Evolutionary conservation across 1,139 yeast species (phyloP).

Genomic region (Candida glucosophila): DNA sequence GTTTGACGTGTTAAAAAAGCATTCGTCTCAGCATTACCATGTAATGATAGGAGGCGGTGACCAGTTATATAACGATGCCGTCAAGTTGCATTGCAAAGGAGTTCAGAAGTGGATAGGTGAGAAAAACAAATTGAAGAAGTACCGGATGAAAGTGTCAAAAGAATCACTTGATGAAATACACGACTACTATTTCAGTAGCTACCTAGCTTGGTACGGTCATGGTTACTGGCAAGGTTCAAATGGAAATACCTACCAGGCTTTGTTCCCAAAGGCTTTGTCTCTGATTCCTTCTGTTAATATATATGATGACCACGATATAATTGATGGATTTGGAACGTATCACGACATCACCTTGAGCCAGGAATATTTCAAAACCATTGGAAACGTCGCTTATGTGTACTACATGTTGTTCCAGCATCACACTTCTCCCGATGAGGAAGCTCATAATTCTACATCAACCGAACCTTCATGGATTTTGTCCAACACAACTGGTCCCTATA

Average conservation of each 20-base stretch:
- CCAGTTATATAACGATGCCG: slow-evolving; percentile 82
- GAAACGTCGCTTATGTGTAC: slow-evolving; percentile 71
- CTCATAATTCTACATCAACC: slow-evolving; percentile 13
- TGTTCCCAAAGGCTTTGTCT: slow-evolving; percentile 69
- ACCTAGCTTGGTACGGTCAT: slow-evolving; percentile 79
- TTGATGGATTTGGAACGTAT: slow-evolving; percentile 93
- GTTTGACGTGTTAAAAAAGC: slow-evolving; percentile 72
- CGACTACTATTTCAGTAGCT: slow-evolving; percentile 60
- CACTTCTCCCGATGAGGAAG: slow-evolving; percentile 38
- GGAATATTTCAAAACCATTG: slow-evolving; percentile 61
- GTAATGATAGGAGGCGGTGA: slow-evolving; percentile 98
- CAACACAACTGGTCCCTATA: slow-evolving; percentile 51
- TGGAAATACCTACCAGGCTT: slow-evolving; percentile 55
- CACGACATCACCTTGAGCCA: slow-evolving; percentile 64
- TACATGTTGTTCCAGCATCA: slow-evolving; percentile 92
- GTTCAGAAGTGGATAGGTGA: slow-evolving; percentile 58
- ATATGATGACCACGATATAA: slow-evolving; percentile 86
- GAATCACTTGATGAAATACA: slow-evolving; percentile 49
- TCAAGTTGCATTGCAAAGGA: slow-evolving; percentile 49
- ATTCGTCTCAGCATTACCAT: slow-evolving; percentile 59
- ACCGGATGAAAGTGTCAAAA: slow-evolving; percentile 28
- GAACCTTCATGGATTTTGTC: slow-evolving; percentile 59
- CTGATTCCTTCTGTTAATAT: slow-evolving; percentile 79
- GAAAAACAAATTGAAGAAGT: slow-evolving; percentile 38
- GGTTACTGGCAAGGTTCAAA: slow-evolving; percentile 74